Base-by-base conservation (phyloP, 768 basidiomycete species). In the Paxillus rubicundulus region DNA sequence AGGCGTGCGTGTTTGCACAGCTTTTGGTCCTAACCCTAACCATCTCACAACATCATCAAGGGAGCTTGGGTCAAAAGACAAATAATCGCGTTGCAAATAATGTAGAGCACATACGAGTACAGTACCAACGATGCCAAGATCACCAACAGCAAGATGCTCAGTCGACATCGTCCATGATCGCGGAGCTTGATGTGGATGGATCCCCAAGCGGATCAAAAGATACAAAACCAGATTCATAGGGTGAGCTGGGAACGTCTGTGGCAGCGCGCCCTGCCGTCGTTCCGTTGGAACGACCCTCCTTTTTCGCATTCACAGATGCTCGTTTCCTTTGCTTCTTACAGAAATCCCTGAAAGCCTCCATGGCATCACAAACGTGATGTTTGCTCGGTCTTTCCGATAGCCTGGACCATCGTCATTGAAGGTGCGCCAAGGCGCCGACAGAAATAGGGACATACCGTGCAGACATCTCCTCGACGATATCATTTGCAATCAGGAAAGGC, bases 401-500 rank as follows among this genome's bases (percentile, higher is more conserved):
- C 40, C 85, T 86, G 47, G 14, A 38, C 59, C 13, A 47, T 44
- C 20, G 39, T 12, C 13, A 30, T 41, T 43, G 21, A 18, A 12
- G 9, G 14, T 7, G 16, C 6, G n/a, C 42, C 28, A 44, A 9
- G 5, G 27, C 32, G 18, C n/a, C 6, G 21, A 9, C 16, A 14
- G 16, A 17, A 21, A 50, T 16, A 24, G 21, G 43, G n/a, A 45
- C 76, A 21, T 46, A 84, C 85, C 79, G 74, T 37, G 54, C 57
- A 1, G 75, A 63, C 81, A 88, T 82, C 61, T 82, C 82, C 14
- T 77, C 76, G 1, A 80, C 75, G 10, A 83, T 63, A 53, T 87
- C 86, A 2, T 52, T 46, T 6, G 67, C 77, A 9, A 71, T 67
- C 43, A 87, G 57, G 59, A 76, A 86, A 1, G 85, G 83, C 84